These are phyloP conservation scores for Mangifera indica DNA, from an alignment of 345 rosid species.

Conservation along the genomic window DNA sequence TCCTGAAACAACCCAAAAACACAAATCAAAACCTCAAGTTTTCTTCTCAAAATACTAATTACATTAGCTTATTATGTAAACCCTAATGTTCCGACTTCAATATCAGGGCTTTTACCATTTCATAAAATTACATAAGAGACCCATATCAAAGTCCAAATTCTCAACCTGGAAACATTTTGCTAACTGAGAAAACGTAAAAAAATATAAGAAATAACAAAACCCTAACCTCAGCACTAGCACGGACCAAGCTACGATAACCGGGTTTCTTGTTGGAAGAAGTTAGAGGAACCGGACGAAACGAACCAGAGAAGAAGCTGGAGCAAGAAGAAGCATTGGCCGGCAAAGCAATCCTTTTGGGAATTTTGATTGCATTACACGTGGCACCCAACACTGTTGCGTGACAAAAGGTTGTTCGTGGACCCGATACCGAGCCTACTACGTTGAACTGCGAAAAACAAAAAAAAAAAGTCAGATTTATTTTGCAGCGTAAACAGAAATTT, in stretches of 20 bases:
- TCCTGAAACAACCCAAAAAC: conserved; percentile 36
- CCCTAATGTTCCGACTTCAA: background rate
- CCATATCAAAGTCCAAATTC: background rate
- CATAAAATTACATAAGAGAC: background rate
- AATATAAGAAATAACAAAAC: background rate
- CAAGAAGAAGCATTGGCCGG: conserved; percentile 31
- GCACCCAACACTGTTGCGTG: conserved; percentile 28
- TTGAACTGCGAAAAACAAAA: conserved; percentile 42
- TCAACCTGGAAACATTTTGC: background rate
- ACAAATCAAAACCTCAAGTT: background rate
- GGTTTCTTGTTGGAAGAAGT: conserved; percentile 33
- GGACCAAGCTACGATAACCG: conserved; percentile 39
- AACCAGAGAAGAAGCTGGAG: conserved; percentile 37
- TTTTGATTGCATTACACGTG: conserved; percentile 30
- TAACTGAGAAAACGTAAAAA: no score
- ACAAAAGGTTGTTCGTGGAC: conserved; percentile 30
- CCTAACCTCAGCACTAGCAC: conserved; percentile 74
- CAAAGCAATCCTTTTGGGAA: conserved; percentile 27
- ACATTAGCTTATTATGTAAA: background rate
- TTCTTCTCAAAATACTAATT: background rate
- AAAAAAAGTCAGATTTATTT: background rate
- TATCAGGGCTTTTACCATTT: background rate
- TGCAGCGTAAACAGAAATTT: background rate
- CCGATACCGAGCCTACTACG: conserved; percentile 46
- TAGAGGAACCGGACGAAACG: conserved; percentile 35